Conservation (phyloP, 345 rosid species). For the Erysimum cheiranthoides region DNA sequence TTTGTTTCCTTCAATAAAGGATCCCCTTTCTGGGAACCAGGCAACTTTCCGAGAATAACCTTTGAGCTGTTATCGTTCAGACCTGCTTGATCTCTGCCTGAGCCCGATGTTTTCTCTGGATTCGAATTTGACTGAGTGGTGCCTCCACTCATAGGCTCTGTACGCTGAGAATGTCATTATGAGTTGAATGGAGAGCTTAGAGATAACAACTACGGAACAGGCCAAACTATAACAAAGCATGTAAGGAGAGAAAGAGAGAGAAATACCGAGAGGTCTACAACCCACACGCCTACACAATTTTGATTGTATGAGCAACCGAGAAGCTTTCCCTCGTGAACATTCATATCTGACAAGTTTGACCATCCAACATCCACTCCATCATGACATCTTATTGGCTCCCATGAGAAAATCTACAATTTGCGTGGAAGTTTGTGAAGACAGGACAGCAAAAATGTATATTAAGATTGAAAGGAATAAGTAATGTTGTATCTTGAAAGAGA, state of each 20-base stretch:
- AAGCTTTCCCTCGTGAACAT: constrained; percentile 97
- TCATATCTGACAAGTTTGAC: constrained; percentile 94
- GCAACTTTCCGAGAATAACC: constrained; percentile 55
- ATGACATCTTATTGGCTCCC: constrained; percentile 97
- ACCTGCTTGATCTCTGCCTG: constrained; percentile 60
- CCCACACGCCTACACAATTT: constrained; percentile 99
- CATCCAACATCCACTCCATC: constrained; percentile 97
- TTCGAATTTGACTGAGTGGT: constrained; percentile 55
- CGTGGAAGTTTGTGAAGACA: constrained; percentile 16
- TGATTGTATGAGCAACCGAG: constrained; percentile 99
- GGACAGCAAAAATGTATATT: constrained; percentile 27
- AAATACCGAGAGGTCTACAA: constrained; percentile 93
- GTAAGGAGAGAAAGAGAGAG: constrained; percentile 25
- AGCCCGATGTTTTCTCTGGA: constrained; percentile 62
- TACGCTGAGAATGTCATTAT: constrained; percentile 55
- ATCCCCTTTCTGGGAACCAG: constrained; percentile 60
- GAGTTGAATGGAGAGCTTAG: constrained; percentile 34
- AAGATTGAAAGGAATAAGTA: constrained; percentile 7
- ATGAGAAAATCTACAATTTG: constrained; percentile 77
- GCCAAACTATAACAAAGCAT: constrained; percentile 23
- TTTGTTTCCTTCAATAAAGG: constrained; percentile 74
- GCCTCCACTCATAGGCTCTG: constrained; percentile 69
- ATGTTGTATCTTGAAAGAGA: constrained; percentile 2
- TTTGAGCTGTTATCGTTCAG: constrained; percentile 66
- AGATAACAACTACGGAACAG: constrained; percentile 36